Conservation (phyloP, 192 early-diverging fungal species). For the Coemansia sp. region DNA sequence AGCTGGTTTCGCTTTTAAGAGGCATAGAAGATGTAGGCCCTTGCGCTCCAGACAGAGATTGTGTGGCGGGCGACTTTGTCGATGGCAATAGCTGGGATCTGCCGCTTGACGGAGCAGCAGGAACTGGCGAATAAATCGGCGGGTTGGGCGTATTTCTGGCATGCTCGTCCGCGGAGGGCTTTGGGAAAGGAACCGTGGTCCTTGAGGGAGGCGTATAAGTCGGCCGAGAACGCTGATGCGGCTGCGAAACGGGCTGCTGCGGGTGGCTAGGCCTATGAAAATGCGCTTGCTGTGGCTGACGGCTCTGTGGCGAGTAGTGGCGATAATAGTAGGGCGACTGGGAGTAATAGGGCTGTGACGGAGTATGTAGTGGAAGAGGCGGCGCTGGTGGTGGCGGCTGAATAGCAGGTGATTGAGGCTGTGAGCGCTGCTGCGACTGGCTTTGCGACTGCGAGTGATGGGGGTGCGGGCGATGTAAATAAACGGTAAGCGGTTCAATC, state of each 20-base stretch:
- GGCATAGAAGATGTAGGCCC: not conserved
- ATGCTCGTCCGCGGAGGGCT: slow-evolving; percentile 4
- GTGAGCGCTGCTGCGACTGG: slow-evolving; percentile 2
- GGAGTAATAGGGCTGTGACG: slow-evolving; percentile 9
- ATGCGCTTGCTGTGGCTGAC: not conserved
- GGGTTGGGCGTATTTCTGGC: not conserved
- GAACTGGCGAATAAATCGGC: not conserved
- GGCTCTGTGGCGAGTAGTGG: slow-evolving; percentile 10
- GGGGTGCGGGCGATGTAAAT: slow-evolving; percentile 29
- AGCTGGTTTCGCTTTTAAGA: not conserved
- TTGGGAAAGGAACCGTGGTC: slow-evolving; percentile 19
- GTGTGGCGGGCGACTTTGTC: slow-evolving; percentile 5
- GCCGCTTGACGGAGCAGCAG: not conserved
- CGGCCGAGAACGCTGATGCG: not conserved
- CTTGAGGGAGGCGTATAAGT: slow-evolving; percentile 2
- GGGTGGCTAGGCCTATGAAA: not conserved
- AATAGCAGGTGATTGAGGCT: not conserved
- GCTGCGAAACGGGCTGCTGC: slow-evolving; percentile 4
- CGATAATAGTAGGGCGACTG: slow-evolving; percentile 13
- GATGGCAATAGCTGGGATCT: not conserved
- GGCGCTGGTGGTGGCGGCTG: not conserved
- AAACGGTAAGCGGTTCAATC: slow-evolving; percentile 33
- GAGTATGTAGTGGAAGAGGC: not conserved
- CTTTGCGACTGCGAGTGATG: slow-evolving; percentile 9
- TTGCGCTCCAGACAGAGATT: not conserved